Evolutionary conservation across 2,329 filamentous ascomycete species (phyloP).

Genomic region (Colletotrichum sp.): DNA sequence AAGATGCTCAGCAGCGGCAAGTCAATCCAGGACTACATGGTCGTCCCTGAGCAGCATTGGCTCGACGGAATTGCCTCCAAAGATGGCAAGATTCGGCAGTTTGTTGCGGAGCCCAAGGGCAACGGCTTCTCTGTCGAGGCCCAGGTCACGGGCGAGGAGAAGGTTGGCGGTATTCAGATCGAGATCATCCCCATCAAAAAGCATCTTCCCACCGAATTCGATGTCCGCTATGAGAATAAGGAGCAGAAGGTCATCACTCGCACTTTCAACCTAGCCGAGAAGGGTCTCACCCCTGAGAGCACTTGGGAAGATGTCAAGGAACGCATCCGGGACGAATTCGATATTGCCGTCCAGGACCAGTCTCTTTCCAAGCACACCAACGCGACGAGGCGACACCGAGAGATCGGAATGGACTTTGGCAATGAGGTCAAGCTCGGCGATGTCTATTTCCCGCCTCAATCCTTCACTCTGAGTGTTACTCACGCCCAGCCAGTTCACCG

Average conservation of each 20-base stretch:
- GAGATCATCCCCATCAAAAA: conserved; percentile 35
- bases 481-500: neutral
- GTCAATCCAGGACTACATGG: conserved; percentile 35
- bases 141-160: conserved; percentile 47
- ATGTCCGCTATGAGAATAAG: conserved; percentile 18
- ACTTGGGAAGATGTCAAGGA: conserved; percentile 22
- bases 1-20: conserved; percentile 3
- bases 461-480: conserved; percentile 3
- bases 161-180: conserved; percentile 45
- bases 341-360: conserved; percentile 4
- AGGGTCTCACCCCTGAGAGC: conserved; percentile 4
- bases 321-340: conserved; percentile 10
- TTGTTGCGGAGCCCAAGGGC: conserved; percentile 49
- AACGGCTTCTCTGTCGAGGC: conserved; percentile 48
- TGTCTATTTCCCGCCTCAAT: conserved; percentile 19
- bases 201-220: conserved; percentile 7
- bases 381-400: neutral
- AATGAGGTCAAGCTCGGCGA: conserved; percentile 10
- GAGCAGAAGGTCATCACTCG: conserved; percentile 10
- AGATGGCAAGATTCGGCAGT: conserved; percentile 47
- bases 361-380: neutral
- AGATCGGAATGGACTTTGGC: neutral
- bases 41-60: conserved; percentile 41
- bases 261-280: conserved; percentile 12
- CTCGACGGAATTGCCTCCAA: conserved; percentile 42